Percentiles rank a stretch among this genome's conserved stretches.
phyloP scores from a whole-genome alignment of 2,329 filamentous ascomycete genomes.

The Aspergillus flavus region DNA sequence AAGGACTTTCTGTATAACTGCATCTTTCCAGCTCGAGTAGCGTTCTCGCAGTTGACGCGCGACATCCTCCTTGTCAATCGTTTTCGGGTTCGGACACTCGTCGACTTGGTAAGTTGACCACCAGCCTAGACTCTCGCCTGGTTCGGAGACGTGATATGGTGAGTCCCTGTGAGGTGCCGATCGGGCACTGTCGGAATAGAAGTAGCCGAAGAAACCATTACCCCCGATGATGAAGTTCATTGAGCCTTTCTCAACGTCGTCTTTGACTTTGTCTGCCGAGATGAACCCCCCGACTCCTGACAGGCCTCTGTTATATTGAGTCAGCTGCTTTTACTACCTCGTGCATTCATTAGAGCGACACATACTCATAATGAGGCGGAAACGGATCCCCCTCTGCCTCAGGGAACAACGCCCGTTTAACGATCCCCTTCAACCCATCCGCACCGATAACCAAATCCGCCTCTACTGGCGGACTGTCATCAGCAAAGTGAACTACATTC shows the following conservation, averaged over 20 bases:
- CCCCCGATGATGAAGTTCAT: conserved; percentile 51
- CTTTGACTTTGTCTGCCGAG: conserved; percentile 29
- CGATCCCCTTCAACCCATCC: conserved; percentile 44
- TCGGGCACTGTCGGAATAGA: conserved; percentile 33
- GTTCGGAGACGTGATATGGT: conserved; percentile 28
- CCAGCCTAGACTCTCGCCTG: conserved; percentile 43
- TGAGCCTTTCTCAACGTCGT: conserved; percentile 36
- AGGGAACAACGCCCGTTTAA: conserved; percentile 41
- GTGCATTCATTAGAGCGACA: background rate
- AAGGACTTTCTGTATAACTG: conserved; percentile 47
- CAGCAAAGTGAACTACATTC: conserved; percentile 37
- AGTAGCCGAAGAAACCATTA: conserved; percentile 56
- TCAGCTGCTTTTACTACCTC: background rate
- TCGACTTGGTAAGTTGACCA: conserved; percentile 49
- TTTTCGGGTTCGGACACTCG: conserved; percentile 34
- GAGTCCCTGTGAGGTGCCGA: conserved; percentile 27
- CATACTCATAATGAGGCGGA: conserved; percentile 46
- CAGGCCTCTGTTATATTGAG: conserved; percentile 35
- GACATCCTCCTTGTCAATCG: conserved; percentile 34
- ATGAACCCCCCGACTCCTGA: conserved; percentile 53
- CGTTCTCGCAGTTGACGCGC: conserved; percentile 42
- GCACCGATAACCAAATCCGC: conserved; percentile 49
- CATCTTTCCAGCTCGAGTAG: conserved; percentile 51
- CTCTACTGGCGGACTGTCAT: conserved; percentile 34
- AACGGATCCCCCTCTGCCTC: conserved; percentile 35